A percentile compares a stretch with the other conserved stretches of the same genome.
phyloP scores from a whole-genome alignment of 2,329 filamentous ascomycete genomes.

The Drechslerella dactyloides region DNA sequence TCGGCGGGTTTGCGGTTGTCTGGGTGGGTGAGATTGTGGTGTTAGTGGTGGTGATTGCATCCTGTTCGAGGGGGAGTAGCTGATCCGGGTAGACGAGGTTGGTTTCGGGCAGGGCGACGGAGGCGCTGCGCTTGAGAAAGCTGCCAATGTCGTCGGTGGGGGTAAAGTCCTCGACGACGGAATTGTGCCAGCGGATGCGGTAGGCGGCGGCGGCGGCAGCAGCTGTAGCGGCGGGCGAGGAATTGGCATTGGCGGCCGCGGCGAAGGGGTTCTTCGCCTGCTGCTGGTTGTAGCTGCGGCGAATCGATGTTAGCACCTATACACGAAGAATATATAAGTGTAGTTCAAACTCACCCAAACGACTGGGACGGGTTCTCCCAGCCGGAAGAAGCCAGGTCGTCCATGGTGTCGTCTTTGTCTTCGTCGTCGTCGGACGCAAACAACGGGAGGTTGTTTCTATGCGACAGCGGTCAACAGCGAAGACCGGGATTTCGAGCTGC shows the following conservation, averaged over 20 bases:
- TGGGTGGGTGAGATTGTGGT: neutral
- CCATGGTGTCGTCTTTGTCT: slow-evolving; percentile 17
- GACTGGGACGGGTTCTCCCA: slow-evolving; percentile 43
- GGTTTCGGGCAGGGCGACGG: slow-evolving; percentile 30
- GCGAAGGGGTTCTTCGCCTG: slow-evolving; percentile 28
- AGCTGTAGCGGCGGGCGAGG: slow-evolving; percentile 19
- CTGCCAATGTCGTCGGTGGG: slow-evolving; percentile 11
- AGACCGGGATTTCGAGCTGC: neutral
- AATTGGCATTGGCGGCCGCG: slow-evolving; percentile 15
- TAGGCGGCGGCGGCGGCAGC: slow-evolving; percentile 33
- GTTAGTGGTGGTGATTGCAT: slow-evolving; percentile 9
- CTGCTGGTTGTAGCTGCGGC: slow-evolving; percentile 17
- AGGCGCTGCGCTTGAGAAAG: slow-evolving; percentile 25
- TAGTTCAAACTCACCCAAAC: slow-evolving; percentile 8
- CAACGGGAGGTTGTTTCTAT: slow-evolving; percentile 1
- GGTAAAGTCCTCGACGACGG: slow-evolving; percentile 41
- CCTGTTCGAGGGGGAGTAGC: slow-evolving; percentile 8
- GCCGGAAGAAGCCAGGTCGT: slow-evolving; percentile 26
- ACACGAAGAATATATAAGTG: neutral
- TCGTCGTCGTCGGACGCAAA: neutral
- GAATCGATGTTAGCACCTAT: neutral
- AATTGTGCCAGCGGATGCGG: slow-evolving; percentile 47
- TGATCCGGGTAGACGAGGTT: slow-evolving; percentile 21
- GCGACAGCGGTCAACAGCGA: slow-evolving; percentile 1
- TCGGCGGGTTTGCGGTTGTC: slow-evolving; percentile 15